A percentile compares a stretch with the other conserved stretches of the same genome.
Conservation (phyloP, 1,139 yeast species). For the Sporopachydermia cereana region DNA sequence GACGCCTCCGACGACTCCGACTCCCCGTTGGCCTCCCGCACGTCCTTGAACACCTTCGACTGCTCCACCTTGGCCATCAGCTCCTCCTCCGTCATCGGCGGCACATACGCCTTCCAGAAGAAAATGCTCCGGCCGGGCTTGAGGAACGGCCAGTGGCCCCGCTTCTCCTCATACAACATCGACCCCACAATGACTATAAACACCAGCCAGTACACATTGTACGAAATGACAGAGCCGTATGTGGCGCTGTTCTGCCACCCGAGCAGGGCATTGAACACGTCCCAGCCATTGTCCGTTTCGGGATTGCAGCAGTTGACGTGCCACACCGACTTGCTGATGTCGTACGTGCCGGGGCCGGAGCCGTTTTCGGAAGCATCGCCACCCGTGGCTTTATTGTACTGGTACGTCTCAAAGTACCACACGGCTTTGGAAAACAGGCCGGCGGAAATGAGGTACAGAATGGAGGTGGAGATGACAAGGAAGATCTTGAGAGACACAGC, state of each 20-base stretch:
- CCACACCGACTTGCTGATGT: slow-evolving; percentile 72
- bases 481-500: slow-evolving; percentile 69
- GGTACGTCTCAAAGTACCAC: slow-evolving; percentile 77
- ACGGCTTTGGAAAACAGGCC: slow-evolving; percentile 85
- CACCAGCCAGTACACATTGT: slow-evolving; percentile 63
- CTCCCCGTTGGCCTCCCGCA: neutral
- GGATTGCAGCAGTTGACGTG: slow-evolving; percentile 97
- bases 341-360: slow-evolving; percentile 90
- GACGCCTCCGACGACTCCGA: neutral
- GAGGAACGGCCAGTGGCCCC: slow-evolving; percentile 46
- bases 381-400: slow-evolving; percentile 58
- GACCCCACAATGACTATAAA: slow-evolving; percentile 42
- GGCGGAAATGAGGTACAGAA: slow-evolving; percentile 77
- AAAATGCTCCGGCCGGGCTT: neutral
- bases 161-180: slow-evolving; percentile 47
- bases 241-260: slow-evolving; percentile 98
- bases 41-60: neutral
- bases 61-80: neutral
- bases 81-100: neutral
- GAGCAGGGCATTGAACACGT: slow-evolving; percentile 76
- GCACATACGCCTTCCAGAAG: neutral
- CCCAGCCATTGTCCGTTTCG: slow-evolving; percentile 84
- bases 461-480: slow-evolving; percentile 71
- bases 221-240: slow-evolving; percentile 77
- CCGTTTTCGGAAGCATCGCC: slow-evolving; percentile 86